A percentile compares a stretch with the other conserved stretches of the same genome.
phyloP scores from a whole-genome alignment of 2,329 filamentous ascomycete genomes.

The Pleurostoma richardsiae region DNA sequence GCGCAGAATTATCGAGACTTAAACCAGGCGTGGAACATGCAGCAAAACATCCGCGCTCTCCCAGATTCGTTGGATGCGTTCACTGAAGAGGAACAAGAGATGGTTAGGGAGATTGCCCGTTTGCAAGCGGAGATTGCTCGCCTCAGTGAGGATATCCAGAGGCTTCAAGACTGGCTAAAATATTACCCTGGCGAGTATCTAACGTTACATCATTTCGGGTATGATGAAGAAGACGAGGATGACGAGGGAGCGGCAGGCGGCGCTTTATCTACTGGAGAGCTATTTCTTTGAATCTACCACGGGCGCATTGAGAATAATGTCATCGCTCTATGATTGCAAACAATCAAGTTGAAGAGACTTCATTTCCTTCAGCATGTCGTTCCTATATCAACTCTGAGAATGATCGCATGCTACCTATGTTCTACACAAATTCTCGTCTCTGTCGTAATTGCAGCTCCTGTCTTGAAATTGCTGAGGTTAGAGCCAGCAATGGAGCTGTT shows the following conservation, averaged over 20 bases:
- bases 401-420: too few species aligned
- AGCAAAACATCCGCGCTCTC: background rate
- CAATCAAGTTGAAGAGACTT: too few species aligned
- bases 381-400: too few species aligned
- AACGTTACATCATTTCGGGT: background rate
- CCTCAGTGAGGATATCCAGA: background rate
- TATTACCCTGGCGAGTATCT: background rate
- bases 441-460: too few species aligned
- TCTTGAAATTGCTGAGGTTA: too few species aligned
- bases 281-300: too few species aligned
- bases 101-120: background rate
- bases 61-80: background rate
- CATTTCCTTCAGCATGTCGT: too few species aligned
- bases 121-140: background rate
- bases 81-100: background rate
- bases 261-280: background rate
- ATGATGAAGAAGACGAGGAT: background rate
- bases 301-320: too few species aligned
- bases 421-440: too few species aligned
- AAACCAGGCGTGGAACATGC: background rate
- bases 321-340: too few species aligned
- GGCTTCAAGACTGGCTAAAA: background rate
- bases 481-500: too few species aligned
- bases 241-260: background rate
- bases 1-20: background rate